phyloP scores from a whole-genome alignment of 1,139 yeast species.

The Suzukiozyma palmioleophila region DNA sequence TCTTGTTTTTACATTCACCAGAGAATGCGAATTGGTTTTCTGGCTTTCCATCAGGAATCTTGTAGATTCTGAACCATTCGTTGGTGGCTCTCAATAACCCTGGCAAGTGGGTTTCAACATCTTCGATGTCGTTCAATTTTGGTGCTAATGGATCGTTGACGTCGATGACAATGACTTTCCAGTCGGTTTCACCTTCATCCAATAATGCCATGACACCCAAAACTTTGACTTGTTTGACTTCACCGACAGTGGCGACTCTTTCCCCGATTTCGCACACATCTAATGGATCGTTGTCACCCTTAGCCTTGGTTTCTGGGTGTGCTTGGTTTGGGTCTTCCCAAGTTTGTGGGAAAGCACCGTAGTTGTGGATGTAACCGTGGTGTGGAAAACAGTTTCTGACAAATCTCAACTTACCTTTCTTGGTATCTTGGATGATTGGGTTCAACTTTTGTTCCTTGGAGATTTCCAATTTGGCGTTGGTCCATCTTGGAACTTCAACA shows the following conservation, averaged over 20 bases:
- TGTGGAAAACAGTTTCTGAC: slow-evolving; percentile 94
- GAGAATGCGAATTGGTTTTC: slow-evolving; percentile 81
- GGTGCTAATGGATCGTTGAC: slow-evolving; percentile 75
- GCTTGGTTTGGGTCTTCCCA: slow-evolving; percentile 73
- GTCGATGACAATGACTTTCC: slow-evolving; percentile 91
- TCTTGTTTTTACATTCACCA: slow-evolving; percentile 70
- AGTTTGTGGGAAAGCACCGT: slow-evolving; percentile 98
- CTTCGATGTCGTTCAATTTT: slow-evolving; percentile 72
- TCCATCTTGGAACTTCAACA: slow-evolving; percentile 94
- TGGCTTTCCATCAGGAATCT: slow-evolving; percentile 91
- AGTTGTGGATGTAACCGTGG: slow-evolving; percentile 94
- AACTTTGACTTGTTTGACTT: slow-evolving; percentile 79
- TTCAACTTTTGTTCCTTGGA: slow-evolving; percentile 68
- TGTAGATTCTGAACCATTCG: slow-evolving; percentile 94
- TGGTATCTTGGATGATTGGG: slow-evolving; percentile 91
- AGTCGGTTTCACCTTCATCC: slow-evolving; percentile 97
- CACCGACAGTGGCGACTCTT: slow-evolving; percentile 62
- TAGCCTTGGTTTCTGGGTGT: slow-evolving; percentile 76
- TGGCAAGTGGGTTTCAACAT: slow-evolving; percentile 79
- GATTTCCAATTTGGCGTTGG: slow-evolving; percentile 91
- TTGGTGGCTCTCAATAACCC: slow-evolving; percentile 80
- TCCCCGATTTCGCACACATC: slow-evolving; percentile 95
- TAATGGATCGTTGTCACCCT: slow-evolving; percentile 94
- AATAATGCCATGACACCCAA: slow-evolving; percentile 90
- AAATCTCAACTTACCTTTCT: slow-evolving; percentile 82